A percentile compares a stretch with the other conserved stretches of the same genome.
These are phyloP conservation scores for Panicum miliaceum DNA, from an alignment of 176 grass and related monocot species.

Conservation along the genomic window DNA sequence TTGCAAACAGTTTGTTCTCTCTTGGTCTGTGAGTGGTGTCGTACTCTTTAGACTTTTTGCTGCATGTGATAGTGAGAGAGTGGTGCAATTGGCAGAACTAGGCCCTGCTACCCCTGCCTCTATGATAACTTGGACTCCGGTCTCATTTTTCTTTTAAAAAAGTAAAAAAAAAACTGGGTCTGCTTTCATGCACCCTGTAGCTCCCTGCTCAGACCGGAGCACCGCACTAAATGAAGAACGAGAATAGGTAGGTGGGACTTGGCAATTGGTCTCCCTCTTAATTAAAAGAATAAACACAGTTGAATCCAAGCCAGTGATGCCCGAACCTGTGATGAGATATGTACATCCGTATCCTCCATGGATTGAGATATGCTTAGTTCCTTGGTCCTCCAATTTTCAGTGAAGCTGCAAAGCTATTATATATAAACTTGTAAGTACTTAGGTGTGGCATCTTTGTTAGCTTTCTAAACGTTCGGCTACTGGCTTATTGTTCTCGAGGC, in stretches of 20 bases:
- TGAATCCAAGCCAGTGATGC: not conserved
- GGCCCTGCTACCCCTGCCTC: not conserved
- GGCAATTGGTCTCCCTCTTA: not conserved
- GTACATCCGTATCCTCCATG: not conserved
- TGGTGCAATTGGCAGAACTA: slow-evolving; percentile 7
- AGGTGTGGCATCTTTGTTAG: not conserved
- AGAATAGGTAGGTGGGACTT: not conserved
- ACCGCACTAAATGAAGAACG: not conserved
- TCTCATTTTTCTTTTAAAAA: not conserved
- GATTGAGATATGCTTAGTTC: not conserved
- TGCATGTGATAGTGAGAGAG: slow-evolving; percentile 41
- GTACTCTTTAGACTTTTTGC: slow-evolving; percentile 40
- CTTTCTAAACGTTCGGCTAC: not conserved
- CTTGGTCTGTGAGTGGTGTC: slow-evolving; percentile 21
- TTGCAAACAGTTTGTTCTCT: slow-evolving; percentile 29
- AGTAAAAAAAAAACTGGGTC: not conserved
- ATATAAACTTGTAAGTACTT: not conserved
- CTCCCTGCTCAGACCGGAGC: not conserved
- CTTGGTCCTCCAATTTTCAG: not conserved
- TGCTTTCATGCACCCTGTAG: not conserved
- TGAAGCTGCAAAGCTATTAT: not conserved
- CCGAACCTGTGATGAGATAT: not conserved
- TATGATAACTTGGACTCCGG: not conserved
- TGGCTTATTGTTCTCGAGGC: not conserved
- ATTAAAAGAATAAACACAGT: not conserved